Conservation (phyloP, 305 asterid genomes). For the Withania somnifera region DNA sequence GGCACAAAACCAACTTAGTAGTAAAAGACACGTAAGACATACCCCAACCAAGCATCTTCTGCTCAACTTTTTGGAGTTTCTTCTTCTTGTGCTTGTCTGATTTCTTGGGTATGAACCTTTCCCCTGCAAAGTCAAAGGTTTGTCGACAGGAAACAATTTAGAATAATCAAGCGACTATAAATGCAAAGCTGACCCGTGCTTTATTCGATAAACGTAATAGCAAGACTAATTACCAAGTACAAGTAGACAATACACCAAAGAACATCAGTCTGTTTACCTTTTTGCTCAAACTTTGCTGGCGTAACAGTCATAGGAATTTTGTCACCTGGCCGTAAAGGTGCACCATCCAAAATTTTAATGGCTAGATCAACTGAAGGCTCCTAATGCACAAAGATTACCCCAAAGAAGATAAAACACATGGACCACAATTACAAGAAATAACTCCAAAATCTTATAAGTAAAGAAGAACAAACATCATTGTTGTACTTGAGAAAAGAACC, state of each 20-base stretch:
- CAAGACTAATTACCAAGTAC: neutral
- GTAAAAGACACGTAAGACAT: conserved; percentile 12
- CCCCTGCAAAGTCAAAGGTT: conserved; percentile 41
- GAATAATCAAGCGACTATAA: neutral
- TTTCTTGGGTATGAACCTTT: conserved; percentile 64
- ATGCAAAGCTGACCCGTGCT: neutral
- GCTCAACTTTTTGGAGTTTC: conserved; percentile 77
- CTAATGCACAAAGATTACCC: conserved; percentile 23
- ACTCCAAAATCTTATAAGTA: neutral
- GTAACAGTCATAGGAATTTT: conserved; percentile 69
- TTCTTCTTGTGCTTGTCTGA: conserved; percentile 80
- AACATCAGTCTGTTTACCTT: conserved; percentile 35
- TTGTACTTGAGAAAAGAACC: conserved; percentile 11
- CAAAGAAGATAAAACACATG: conserved; percentile 10
- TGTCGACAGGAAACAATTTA: neutral
- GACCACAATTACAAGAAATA: neutral
- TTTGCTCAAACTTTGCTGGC: conserved; percentile 85
- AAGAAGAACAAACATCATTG: neutral
- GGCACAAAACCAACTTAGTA: neutral
- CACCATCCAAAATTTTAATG: conserved; percentile 71
- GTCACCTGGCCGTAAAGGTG: conserved; percentile 70
- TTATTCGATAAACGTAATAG: neutral
- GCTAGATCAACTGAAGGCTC: conserved; percentile 94
- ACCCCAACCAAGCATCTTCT: conserved; percentile 99
- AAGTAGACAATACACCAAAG: neutral